Conservation (phyloP, 352 stramenopile genomes). For the Phytophthora pseudosyringae region DNA sequence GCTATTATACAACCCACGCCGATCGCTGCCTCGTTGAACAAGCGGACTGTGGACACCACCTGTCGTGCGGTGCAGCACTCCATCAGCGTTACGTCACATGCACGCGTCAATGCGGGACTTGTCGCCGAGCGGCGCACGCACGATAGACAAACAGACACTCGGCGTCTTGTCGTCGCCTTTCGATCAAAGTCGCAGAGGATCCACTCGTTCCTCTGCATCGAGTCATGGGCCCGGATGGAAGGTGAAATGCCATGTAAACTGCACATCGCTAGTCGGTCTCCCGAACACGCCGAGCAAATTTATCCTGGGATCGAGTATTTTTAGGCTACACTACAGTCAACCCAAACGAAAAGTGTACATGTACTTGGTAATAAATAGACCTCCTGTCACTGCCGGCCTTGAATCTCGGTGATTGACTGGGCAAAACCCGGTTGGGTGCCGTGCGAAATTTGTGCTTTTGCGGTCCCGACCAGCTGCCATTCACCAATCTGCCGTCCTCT, state of each 20-base stretch:
- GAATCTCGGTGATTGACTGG: constrained; percentile 24
- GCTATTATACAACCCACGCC: neutral
- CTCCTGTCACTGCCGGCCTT: constrained; percentile 11
- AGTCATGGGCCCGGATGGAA: constrained; percentile 33
- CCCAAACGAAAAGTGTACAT: constrained; percentile 3
- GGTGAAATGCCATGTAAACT: constrained; percentile 3
- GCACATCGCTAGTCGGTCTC: constrained; percentile 15
- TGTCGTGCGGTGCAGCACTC: constrained; percentile 17
- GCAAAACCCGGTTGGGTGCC: constrained; percentile 15
- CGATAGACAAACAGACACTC: constrained; percentile 5
- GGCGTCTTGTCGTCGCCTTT: constrained; percentile 21
- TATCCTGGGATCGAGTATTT: constrained; percentile 29
- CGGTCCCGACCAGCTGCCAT: constrained; percentile 19
- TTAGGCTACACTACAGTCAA: neutral
- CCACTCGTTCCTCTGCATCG: constrained; percentile 7
- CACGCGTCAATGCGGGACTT: constrained; percentile 16
- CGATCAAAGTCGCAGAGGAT: constrained; percentile 3
- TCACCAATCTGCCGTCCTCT: constrained; percentile 16
- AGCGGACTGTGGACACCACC: constrained; percentile 8
- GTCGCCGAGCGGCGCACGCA: constrained; percentile 6
- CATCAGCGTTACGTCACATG: constrained; percentile 17
- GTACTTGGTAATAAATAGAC: constrained; percentile 1
- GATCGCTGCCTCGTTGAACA: neutral
- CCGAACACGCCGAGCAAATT: constrained; percentile 16
- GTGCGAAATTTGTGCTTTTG: constrained; percentile 26